Conservation (phyloP, 345 rosid species). For the Populus davidiana region DNA sequence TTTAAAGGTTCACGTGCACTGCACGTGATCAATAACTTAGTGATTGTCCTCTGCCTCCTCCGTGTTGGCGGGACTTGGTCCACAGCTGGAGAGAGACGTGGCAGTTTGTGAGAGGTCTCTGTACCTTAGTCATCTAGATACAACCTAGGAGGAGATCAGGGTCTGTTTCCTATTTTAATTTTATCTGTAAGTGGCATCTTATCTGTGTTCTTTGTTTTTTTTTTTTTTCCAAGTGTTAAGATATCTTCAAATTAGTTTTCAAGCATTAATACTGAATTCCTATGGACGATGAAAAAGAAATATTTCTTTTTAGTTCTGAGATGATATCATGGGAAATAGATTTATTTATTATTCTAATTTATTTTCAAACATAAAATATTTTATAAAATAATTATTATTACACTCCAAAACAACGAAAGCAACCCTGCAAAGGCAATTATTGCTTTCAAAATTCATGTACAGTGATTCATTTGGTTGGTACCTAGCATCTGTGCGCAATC, state of each 20-base stretch:
- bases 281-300: too few relatives aligned
- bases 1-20: slow-evolving; percentile 21
- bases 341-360: too few relatives aligned
- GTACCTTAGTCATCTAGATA: not conserved
- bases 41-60: not conserved
- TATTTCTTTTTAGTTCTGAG: too few relatives aligned
- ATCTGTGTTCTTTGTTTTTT: too few relatives aligned
- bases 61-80: not conserved
- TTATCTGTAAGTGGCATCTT: too few relatives aligned
- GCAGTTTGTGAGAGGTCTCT: not conserved
- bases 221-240: too few relatives aligned
- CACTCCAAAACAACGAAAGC: too few relatives aligned
- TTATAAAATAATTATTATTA: too few relatives aligned
- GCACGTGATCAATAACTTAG: slow-evolving; percentile 14
- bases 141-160: not conserved
- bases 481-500: too few relatives aligned
- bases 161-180: not conserved
- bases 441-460: not conserved
- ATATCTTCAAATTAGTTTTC: too few relatives aligned
- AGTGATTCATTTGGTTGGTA: not conserved
- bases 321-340: too few relatives aligned
- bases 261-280: too few relatives aligned
- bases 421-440: not conserved
- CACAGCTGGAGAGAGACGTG: not conserved
- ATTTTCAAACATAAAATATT: fast-evolving